A percentile compares a stretch with the other conserved stretches of the same genome.
Evolutionary conservation across 2,329 filamentous ascomycete species (phyloP).

Genomic region (Keithomyces neogunnii): DNA sequence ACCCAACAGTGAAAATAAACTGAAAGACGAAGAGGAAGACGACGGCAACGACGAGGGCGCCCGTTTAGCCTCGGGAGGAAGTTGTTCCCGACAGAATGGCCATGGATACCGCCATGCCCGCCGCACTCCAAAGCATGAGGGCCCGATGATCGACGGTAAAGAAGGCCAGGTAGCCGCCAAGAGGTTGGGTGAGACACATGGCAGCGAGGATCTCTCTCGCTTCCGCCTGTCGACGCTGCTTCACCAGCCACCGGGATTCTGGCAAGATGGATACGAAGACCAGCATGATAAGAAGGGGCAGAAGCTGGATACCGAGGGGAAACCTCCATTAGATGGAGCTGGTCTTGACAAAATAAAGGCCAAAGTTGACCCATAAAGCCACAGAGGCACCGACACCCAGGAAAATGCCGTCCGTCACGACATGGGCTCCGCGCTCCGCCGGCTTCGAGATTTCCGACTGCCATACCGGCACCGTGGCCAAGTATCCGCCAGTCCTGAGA

Average conservation of each 20-base stretch:
- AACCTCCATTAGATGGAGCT: slow-evolving; percentile 35
- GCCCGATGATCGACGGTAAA: slow-evolving; percentile 19
- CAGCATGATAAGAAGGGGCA: slow-evolving; percentile 35
- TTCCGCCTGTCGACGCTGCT: slow-evolving; percentile 23
- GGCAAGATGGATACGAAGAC: slow-evolving; percentile 29
- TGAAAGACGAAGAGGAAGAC: slow-evolving; percentile 59
- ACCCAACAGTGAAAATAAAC: slow-evolving; percentile 57
- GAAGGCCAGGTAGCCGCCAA: slow-evolving; percentile 19
- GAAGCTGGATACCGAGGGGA: slow-evolving; percentile 35
- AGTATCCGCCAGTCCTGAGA: slow-evolving; percentile 43
- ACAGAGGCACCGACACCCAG: slow-evolving; percentile 21
- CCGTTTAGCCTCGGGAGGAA: slow-evolving; percentile 13
- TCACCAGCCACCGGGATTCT: slow-evolving; percentile 28
- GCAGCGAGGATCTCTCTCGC: slow-evolving; percentile 44
- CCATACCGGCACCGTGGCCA: slow-evolving; percentile 45
- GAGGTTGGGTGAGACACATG: slow-evolving; percentile 24
- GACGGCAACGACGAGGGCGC: slow-evolving; percentile 14
- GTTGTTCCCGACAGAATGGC: slow-evolving; percentile 17
- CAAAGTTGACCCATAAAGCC: slow-evolving; percentile 36
- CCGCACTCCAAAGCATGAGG: slow-evolving; percentile 17
- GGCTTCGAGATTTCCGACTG: slow-evolving; percentile 43
- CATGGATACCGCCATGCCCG: slow-evolving; percentile 19
- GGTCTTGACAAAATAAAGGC: slow-evolving; percentile 21
- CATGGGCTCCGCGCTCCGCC: slow-evolving; percentile 37
- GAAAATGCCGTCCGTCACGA: slow-evolving; percentile 40